Conservation (phyloP, 345 rosid species). For the Aurinia saxatilis region DNA sequence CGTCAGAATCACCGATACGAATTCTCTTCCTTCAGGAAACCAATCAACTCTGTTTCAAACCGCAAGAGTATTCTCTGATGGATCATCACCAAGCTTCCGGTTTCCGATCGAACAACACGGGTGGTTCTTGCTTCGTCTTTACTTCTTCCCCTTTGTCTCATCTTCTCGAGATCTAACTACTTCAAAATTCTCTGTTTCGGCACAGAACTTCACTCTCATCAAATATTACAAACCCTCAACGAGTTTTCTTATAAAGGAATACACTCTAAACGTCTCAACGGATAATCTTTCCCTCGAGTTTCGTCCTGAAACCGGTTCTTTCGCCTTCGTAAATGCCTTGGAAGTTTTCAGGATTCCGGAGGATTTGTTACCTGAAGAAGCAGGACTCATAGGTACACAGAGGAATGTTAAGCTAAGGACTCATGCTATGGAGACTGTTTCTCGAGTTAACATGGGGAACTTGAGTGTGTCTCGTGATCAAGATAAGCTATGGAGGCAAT, state of each 20-base stretch:
- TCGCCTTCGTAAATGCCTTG: constrained; percentile 69
- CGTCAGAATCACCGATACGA: constrained; percentile 21
- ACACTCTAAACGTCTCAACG: constrained; percentile 42
- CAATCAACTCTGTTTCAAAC: constrained; percentile 44
- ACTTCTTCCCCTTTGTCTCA: constrained; percentile 49
- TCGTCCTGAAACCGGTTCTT: constrained; percentile 38
- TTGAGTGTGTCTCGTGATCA: constrained; percentile 35
- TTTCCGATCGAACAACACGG: constrained; percentile 49
- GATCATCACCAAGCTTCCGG: constrained; percentile 37
- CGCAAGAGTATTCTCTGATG: constrained; percentile 44
- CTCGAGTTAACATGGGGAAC: constrained; percentile 89
- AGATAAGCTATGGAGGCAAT: constrained; percentile 66
- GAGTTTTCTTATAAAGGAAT: constrained; percentile 43
- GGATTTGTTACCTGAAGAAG: constrained; percentile 45
- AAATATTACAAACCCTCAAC: constrained; percentile 34
- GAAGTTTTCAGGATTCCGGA: constrained; percentile 66
- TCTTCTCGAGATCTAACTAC: constrained; percentile 36
- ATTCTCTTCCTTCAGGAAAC: constrained; percentile 20
- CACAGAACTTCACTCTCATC: constrained; percentile 60
- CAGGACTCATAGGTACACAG: constrained; percentile 21
- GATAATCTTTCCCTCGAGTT: constrained; percentile 41
- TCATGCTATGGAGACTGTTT: constrained; percentile 60
- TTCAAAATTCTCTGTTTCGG: constrained; percentile 61
- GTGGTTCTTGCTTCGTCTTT: constrained; percentile 64
- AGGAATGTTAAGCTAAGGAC: constrained; percentile 28